Evolutionary conservation across 495 filamentous ascomycete species (phyloP).

Genomic region (Neurospora africana): DNA sequence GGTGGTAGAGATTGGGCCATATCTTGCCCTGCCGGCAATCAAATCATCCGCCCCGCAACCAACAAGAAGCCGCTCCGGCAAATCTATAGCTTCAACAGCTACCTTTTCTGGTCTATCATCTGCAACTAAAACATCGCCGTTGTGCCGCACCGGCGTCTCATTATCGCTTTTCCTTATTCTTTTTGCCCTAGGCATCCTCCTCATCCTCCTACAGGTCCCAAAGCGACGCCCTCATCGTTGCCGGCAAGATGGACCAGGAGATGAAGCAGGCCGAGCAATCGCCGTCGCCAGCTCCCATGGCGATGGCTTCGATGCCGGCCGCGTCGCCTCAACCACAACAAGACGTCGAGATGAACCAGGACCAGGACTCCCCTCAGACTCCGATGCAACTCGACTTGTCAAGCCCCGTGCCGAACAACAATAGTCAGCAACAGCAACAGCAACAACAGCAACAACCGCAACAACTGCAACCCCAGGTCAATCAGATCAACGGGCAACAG

Average conservation of each 20-base stretch:
- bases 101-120: neutral
- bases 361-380: neutral
- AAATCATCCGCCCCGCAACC: slow-evolving; percentile 8
- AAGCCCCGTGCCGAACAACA: neutral
- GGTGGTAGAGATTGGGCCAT: slow-evolving; percentile 7
- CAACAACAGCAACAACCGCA: neutral
- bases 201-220: neutral
- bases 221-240: neutral
- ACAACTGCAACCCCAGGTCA: neutral
- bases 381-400: neutral
- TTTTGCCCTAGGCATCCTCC: neutral
- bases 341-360: neutral
- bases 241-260: slow-evolving; percentile 15
- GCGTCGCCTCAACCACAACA: slow-evolving; percentile 6
- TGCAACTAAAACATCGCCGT: neutral
- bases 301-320: slow-evolving; percentile 3
- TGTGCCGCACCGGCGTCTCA: neutral
- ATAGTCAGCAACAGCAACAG: neutral
- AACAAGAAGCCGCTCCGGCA: slow-evolving; percentile 13
- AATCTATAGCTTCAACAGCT: slow-evolving; percentile 1
- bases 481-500: neutral
- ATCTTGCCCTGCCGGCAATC: slow-evolving; percentile 22
- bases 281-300: neutral
- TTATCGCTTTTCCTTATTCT: neutral
- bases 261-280: slow-evolving; percentile 12